Conservation (phyloP, 2,329 filamentous ascomycete genomes). For the Trichoderma gracile region DNA sequence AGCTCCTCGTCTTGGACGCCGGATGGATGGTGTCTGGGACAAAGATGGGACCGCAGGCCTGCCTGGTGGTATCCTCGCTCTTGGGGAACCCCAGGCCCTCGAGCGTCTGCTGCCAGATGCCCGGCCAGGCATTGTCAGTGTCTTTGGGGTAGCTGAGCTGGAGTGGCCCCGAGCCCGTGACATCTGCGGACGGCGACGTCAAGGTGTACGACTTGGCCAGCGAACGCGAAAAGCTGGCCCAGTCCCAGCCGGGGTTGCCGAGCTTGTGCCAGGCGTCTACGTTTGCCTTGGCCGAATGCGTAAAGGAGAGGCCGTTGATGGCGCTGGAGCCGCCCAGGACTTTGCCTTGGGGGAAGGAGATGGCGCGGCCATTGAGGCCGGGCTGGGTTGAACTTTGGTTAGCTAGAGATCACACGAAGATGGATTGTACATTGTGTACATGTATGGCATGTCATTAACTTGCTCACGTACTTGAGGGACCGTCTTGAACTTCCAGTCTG, state of each 20-base stretch:
- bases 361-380: conserved; percentile 28
- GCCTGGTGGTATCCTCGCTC: conserved; percentile 34
- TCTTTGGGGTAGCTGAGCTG: conserved; percentile 30
- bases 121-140: conserved; percentile 1
- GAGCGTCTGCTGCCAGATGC: conserved; percentile 18
- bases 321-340: conserved; percentile 35
- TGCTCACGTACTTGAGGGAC: conserved; percentile 30
- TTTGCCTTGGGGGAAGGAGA: conserved; percentile 31
- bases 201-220: conserved; percentile 40
- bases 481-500: conserved; percentile 34
- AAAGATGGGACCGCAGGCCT: conserved; percentile 36
- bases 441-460: neutral
- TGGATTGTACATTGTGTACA: too few species aligned
- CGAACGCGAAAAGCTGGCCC: conserved; percentile 31
- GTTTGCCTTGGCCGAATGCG: conserved; percentile 23
- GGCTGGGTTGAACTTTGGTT: neutral
- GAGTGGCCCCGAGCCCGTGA: conserved; percentile 34
- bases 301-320: conserved; percentile 35
- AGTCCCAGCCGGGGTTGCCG: conserved; percentile 35
- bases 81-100: neutral
- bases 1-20: conserved; percentile 37
- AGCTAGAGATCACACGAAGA: too few species aligned
- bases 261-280: conserved; percentile 33
- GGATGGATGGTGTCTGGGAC: conserved; percentile 38
- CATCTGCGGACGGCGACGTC: conserved; percentile 24